A percentile compares a stretch with the other conserved stretches of the same genome.
Evolutionary conservation across 2,329 filamentous ascomycete species (phyloP).

Genomic region (Alternaria tenuissima): DNA sequence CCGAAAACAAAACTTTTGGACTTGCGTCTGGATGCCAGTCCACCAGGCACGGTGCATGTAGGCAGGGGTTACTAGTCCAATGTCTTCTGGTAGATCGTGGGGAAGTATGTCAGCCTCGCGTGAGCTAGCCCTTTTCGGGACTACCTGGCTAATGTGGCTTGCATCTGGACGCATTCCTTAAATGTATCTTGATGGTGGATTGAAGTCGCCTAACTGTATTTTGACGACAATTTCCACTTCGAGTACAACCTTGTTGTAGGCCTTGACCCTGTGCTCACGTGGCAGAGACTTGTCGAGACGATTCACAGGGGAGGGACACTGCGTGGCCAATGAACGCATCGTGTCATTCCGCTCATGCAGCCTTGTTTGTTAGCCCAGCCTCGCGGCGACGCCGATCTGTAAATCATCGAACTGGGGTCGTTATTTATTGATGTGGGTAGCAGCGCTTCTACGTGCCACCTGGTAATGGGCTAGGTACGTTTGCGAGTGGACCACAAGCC

Average conservation of each 20-base stretch:
- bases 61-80: neutral
- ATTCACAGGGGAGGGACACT: neutral
- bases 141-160: neutral
- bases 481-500: too few species aligned
- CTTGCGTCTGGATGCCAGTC: neutral
- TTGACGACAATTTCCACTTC: neutral
- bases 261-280: neutral
- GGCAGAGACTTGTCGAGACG: neutral
- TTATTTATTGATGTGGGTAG: too few species aligned
- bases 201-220: neutral
- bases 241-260: neutral
- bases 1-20: neutral
- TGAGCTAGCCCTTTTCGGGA: too few species aligned
- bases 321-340: neutral
- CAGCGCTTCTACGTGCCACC: too few species aligned
- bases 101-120: neutral
- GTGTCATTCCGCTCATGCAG: neutral
- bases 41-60: neutral
- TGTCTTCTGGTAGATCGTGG: neutral
- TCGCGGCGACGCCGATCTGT: neutral
- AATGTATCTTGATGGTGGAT: neutral
- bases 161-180: neutral
- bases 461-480: too few species aligned
- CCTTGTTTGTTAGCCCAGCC: neutral
- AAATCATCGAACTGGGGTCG: too few species aligned